phyloP scores from a whole-genome alignment of 768 basidiomycete species.

The Hypsizygus marmoreus region DNA sequence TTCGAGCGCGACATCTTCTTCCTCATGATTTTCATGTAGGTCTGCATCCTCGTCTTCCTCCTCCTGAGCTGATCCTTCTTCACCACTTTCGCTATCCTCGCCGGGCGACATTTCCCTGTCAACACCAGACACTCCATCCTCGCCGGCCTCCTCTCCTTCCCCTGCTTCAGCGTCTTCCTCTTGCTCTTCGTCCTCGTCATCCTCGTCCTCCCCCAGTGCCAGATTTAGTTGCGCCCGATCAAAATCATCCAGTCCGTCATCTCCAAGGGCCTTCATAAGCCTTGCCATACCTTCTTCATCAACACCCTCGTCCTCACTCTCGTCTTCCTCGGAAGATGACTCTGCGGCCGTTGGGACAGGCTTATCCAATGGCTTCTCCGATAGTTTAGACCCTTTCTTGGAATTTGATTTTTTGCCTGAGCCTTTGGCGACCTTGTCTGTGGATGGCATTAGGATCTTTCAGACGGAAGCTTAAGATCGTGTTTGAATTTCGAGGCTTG shows the following conservation, averaged over 20 bases:
- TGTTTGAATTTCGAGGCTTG: not conserved
- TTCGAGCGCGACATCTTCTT: conserved; percentile 62
- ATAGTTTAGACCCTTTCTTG: not conserved
- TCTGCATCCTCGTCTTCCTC: conserved; percentile 43
- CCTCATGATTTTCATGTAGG: conserved; percentile 55
- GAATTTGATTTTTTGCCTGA: conserved; percentile 1
- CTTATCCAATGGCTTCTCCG: conserved; percentile 6
- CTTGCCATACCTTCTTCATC: conserved; percentile 61
- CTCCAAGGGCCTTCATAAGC: conserved; percentile 59
- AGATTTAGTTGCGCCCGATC: conserved; percentile 55
- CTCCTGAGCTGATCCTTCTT: conserved; percentile 25
- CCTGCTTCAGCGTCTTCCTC: conserved; percentile 24
- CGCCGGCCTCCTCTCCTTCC: conserved; percentile 35
- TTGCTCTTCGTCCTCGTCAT: conserved; percentile 23
- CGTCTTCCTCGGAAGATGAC: conserved; percentile 5
- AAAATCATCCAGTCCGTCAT: conserved; percentile 67
- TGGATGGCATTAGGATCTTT: conserved; percentile 10
- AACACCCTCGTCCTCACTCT: conserved; percentile 47
- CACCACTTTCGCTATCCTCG: conserved; percentile 17
- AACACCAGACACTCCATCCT: conserved; percentile 37
- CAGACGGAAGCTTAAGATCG: conserved; percentile 1
- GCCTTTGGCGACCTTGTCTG: conserved; percentile 7
- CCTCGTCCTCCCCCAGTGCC: conserved; percentile 34
- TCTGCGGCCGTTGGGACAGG: conserved; percentile 8
- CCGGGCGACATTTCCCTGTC: too few species aligned